These are phyloP conservation scores for Calycina marina DNA, from an alignment of 2,329 filamentous ascomycete genomes.

Conservation along the genomic window DNA sequence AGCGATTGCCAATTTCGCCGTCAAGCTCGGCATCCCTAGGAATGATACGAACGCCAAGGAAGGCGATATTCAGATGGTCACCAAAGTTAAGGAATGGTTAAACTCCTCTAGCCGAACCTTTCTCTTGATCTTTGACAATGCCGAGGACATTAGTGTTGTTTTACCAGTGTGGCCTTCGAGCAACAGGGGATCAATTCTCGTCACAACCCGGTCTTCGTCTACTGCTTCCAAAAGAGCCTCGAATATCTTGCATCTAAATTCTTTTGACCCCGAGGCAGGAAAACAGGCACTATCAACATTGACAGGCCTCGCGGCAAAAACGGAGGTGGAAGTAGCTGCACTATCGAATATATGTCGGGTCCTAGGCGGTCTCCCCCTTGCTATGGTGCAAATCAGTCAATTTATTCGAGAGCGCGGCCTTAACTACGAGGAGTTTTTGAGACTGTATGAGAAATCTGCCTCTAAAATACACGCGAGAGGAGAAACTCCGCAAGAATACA, in stretches of 20 bases:
- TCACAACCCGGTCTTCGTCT: conserved; percentile 16
- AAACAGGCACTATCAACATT: conserved; percentile 2
- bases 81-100: conserved; percentile 20
- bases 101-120: conserved; percentile 2
- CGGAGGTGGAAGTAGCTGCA: conserved; percentile 7
- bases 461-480: conserved; percentile 17
- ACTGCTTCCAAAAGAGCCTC: conserved; percentile 8
- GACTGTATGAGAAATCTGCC: conserved; percentile 18
- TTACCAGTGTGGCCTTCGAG: conserved; percentile 16
- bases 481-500: conserved; percentile 16
- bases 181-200: conserved; percentile 14
- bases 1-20: conserved; percentile 6
- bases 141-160: conserved; percentile 16
- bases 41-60: conserved; percentile 12
- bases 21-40: conserved; percentile 2
- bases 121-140: conserved; percentile 22
- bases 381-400: conserved; percentile 20
- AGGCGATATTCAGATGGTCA: conserved; percentile 8
- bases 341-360: conserved; percentile 9
- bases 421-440: conserved; percentile 17
- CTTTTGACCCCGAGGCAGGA: conserved; percentile 9
- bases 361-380: conserved; percentile 21
- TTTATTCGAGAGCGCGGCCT: conserved; percentile 18
- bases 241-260: conserved; percentile 7
- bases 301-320: conserved; percentile 3